Percentiles rank a stretch among this genome's conserved stretches.
These are phyloP conservation scores for Karstenula rhodostoma DNA, from an alignment of 2,329 filamentous ascomycete genomes.

Conservation along the genomic window DNA sequence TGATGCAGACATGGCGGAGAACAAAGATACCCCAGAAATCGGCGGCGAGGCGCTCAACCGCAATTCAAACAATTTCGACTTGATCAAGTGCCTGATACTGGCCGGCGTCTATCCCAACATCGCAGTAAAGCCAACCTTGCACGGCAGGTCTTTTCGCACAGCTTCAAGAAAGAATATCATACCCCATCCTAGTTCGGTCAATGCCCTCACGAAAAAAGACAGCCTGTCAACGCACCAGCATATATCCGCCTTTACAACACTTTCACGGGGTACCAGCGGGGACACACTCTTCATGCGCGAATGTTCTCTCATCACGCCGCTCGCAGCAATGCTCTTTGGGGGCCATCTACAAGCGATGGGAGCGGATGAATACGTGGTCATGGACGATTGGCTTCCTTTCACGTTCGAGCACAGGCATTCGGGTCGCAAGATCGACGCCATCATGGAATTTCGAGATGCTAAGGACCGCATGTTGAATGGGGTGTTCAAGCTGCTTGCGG, in stretches of 20 bases:
- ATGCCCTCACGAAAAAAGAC: background rate
- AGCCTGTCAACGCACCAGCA: background rate
- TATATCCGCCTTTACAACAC: conserved; percentile 6
- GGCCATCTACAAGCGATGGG: conserved; percentile 7
- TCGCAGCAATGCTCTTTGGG: conserved; percentile 11
- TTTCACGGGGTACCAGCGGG: background rate
- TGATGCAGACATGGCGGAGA: background rate
- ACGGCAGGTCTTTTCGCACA: conserved; percentile 6
- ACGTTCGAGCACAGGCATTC: background rate
- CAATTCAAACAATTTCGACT: conserved; percentile 7
- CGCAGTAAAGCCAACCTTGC: background rate
- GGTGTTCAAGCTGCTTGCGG: conserved; percentile 1
- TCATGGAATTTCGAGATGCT: background rate
- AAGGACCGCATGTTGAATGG: conserved; percentile 7
- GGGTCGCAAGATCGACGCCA: too few relatives aligned
- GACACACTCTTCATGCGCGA: conserved; percentile 9
- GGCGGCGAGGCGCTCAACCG: conserved; percentile 9
- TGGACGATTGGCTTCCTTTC: conserved; percentile 12
- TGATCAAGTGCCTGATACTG: conserved; percentile 12
- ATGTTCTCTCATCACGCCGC: conserved; percentile 6
- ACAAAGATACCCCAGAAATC: background rate
- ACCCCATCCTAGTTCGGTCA: conserved; percentile 6
- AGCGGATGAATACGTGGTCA: background rate
- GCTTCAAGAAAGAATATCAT: background rate
- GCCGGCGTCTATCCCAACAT: conserved; percentile 15